Evolutionary conservation across 2,329 filamentous ascomycete genomes (phyloP), one percentile per base, ranked within the genome.

Genomic region (Cryphonectria japonica): DNA sequence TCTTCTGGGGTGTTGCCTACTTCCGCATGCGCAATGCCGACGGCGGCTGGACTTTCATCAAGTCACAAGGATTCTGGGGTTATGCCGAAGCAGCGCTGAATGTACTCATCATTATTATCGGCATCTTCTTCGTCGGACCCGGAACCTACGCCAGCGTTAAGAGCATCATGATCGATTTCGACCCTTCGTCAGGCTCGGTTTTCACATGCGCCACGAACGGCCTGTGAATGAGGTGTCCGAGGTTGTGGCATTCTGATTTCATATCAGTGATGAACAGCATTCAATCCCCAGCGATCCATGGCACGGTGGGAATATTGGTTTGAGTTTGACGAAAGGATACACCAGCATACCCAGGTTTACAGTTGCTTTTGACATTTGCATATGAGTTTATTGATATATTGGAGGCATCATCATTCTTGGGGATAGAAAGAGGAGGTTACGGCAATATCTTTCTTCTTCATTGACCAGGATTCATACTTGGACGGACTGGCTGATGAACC

Each of bases 1-100:
- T 97, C 78, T 98, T 97, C 85, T 98, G 93, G 93, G 93, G 92
- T 16, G 87, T 93, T 1, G 93, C 92, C 0, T 95, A 93, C 78
- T 87, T 94, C 77, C 88, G 92, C 69, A 93, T 95, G 92, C 86
- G 92, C 64, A 83, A 83, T 29, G 91, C 87, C 1, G 91, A 93
- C 73, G 85, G 88, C 50, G 85, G 86, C 8, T 78, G 85, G 2
- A 81, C 83, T 0, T 85, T 87, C 43, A 85, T 87, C 66, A 86
- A 84, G 73, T 82, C 82, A 1, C 83, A 87, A 46, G 88, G 87
- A 64, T 76, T 90, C 46, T 81, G 62, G 1, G 87, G 87, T 50
- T 81, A 82, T 72, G 76, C 87, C 9, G 87, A 88, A 60, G 85
- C 90, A n/a, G 80, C 82, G 0, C 79, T 96, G 68, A 98, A 97